Evolutionary conservation across 2,329 filamentous ascomycete genomes (phyloP), one percentile per base, ranked within the genome.

Genomic region (Alternaria conjuncta): DNA sequence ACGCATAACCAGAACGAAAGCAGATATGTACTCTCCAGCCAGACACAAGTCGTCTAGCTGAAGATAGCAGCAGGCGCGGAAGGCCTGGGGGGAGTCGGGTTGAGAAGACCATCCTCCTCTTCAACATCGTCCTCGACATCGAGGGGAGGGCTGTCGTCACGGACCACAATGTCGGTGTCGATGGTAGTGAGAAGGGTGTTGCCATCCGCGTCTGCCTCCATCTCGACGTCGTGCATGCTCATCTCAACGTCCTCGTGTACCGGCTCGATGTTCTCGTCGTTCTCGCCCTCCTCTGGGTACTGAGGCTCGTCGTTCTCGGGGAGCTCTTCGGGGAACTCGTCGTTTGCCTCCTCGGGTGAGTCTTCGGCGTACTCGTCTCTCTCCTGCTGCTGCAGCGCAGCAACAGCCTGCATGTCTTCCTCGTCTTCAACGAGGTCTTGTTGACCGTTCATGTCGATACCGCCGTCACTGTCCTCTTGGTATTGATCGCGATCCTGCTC

Each of bases 391-490:
- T 55, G 43, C 15, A 36, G 32, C 7, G 32, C 41, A 3, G 41
- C 21, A 15, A 25, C 28, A 13, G 47, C 18, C 23, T 62, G 30
- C 23, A 28, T 20, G 11, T 59, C 20, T 6, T 26, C 28, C n/a
- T 53, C 47, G 18, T 54, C 20, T 43, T 59, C 18, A 54, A 13
- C 46, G 28, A 36, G n/a, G 6, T 43, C 56, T 51, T 50, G 46
- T 21, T 46, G 54, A 13, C 54, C 30, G 13, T 51, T 10, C 23
- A 36, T 13, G 13, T 15, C 57, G 23, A 21, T 9, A n/a, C n/a
- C 15, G n/a, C 6, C 61, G 11, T 60, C 51, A 9, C 26, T 51
- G 46, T 46, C 25, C 21, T 63, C 45, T 46, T 60, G 50, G 7
- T 55, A 23, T 30, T 63, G 50, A 2, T 36, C 36, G 1, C 20